Evolutionary conservation across 306 rosid species (phyloP).

Genomic region (Dalbergia cultrata): DNA sequence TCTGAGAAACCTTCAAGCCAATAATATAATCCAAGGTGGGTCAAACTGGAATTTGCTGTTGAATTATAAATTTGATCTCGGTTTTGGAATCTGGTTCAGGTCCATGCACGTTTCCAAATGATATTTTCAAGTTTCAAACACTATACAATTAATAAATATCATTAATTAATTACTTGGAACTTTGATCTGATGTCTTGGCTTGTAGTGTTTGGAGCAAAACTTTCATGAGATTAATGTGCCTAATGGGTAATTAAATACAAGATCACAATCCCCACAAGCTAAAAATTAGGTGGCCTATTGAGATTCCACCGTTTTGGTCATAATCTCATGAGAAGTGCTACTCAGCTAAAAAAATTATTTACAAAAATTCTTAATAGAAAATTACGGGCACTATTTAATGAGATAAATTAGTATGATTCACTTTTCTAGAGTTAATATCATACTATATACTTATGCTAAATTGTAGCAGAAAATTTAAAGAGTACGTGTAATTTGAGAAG

Average conservation of each 20-base stretch:
- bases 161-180: slow-evolving; percentile 54
- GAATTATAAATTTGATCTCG: slow-evolving; percentile 42
- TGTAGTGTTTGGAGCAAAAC: slow-evolving; percentile 45
- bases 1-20: slow-evolving; percentile 60
- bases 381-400: too few species aligned
- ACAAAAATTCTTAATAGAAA: slow-evolving; percentile 16
- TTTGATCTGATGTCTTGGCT: slow-evolving; percentile 58
- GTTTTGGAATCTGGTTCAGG: slow-evolving; percentile 76
- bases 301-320: slow-evolving; percentile 65
- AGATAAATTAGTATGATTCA: too few species aligned
- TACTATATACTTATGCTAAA: too few species aligned
- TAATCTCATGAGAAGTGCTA: neutral
- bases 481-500: too few species aligned
- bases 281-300: slow-evolving; percentile 55
- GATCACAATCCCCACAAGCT: slow-evolving; percentile 60
- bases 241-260: slow-evolving; percentile 48
- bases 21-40: slow-evolving; percentile 52
- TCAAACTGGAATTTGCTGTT: slow-evolving; percentile 53
- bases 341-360: too few species aligned
- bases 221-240: slow-evolving; percentile 58
- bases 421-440: too few species aligned
- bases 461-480: too few species aligned
- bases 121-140: slow-evolving; percentile 64
- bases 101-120: slow-evolving; percentile 68
- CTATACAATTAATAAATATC: neutral